Evolutionary conservation across 108 stramenopile genomes (phyloP), one percentile per base, ranked within the genome.

Genomic region (Conticribra guillardii): DNA sequence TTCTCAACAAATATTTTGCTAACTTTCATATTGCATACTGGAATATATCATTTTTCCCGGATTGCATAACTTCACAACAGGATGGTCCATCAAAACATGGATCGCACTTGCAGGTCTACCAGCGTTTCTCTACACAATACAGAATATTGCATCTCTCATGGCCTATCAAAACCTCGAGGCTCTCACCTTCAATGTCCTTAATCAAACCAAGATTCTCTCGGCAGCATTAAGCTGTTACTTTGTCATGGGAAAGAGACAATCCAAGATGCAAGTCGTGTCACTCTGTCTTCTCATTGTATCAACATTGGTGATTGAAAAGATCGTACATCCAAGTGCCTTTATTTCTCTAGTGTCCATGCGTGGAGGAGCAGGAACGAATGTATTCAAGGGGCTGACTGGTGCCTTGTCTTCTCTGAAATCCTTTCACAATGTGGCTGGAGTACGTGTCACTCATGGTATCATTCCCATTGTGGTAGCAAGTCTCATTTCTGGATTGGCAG

Each of bases 121-220:
- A 2, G 84, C 92, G 7, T 53, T 76, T 19, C 70, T 91, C 30
- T 96, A 92, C 63, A 73, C 87, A 18, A 54, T 96, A 5, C 95
- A 96, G 59, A 96, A 93, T 62, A 58, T 86, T 23, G 84, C 86
- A 16, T 61, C 74, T 24, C 81, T 93, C 41, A 65, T 85, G 58
- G 90, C 90, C 9, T 91, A 93, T 51, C 84, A 85, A 51, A 77
- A 88, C 54, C 72, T 96, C 8, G 82, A 87, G 37, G 81, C 90
- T 4, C 80, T 96, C 15, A 89, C 87, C 4, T 96, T 83, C 82
- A 92, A 92, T 69, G 84, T 94, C 21, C 84, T 96, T 11, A 96
- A 94, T 73, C 96, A 97, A 67, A 96, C 93, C n/a, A 97, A 97
- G 67, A 96, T 90, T 9, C 51, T 97, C 21, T 86, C 84, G 46